Conservation (phyloP, 257 asterid species). For the Scutellaria barbata region DNA sequence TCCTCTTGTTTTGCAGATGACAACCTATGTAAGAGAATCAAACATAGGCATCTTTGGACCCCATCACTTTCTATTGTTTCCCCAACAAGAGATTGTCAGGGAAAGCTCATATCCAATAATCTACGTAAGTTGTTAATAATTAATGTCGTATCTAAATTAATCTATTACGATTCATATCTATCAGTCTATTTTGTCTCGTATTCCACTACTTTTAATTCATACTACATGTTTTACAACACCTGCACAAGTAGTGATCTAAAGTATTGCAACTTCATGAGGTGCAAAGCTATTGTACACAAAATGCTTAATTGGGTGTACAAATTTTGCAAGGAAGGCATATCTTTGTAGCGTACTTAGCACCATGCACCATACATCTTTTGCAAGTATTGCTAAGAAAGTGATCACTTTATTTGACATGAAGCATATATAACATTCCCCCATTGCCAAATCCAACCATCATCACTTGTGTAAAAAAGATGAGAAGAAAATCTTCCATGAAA, state of each 20-base stretch:
- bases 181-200: too few species aligned
- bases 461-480: conserved; percentile 7
- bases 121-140: too few species aligned
- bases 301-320: neutral
- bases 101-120: too few species aligned
- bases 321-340: neutral
- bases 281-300: neutral
- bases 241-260: too few species aligned
- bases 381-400: conserved; percentile 26
- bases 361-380: neutral
- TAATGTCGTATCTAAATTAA: too few species aligned
- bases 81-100: neutral
- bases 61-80: conserved; percentile 25
- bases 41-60: conserved; percentile 42
- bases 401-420: conserved; percentile 29
- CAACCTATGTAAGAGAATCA: conserved; percentile 17
- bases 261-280: too few species aligned
- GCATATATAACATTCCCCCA: conserved; percentile 50
- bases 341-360: neutral
- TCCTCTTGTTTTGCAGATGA: neutral
- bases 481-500: conserved; percentile 20
- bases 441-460: conserved; percentile 33
- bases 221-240: too few species aligned
- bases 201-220: too few species aligned
- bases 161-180: too few species aligned